Evolutionary conservation across 805 yeast species (phyloP).

Genomic region (Yarrowia sp.): DNA sequence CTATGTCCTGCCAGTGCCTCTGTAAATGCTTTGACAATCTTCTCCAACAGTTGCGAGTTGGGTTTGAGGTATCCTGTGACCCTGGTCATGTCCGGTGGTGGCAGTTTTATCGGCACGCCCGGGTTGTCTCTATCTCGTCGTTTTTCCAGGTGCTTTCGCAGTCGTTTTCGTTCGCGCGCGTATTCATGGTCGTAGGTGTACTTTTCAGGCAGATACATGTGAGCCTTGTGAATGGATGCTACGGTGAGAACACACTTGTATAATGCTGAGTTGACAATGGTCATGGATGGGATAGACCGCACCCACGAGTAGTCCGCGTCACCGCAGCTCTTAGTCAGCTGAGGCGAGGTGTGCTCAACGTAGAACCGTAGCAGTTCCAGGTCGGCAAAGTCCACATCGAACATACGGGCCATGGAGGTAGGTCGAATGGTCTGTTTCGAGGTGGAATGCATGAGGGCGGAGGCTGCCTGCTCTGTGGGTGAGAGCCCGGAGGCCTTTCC

Average conservation of each 20-base stretch:
- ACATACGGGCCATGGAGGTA: slow-evolving; percentile 20
- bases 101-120: not conserved
- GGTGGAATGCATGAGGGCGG: slow-evolving; percentile 14
- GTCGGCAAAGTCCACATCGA: slow-evolving; percentile 25
- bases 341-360: slow-evolving; percentile 19
- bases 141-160: slow-evolving; percentile 14
- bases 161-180: slow-evolving; percentile 5
- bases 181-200: slow-evolving; percentile 22
- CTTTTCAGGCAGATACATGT: slow-evolving; percentile 21
- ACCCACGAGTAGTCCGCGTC: slow-evolving; percentile 25
- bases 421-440: slow-evolving; percentile 9
- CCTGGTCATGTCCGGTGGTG: slow-evolving; percentile 21
- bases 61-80: slow-evolving; percentile 19
- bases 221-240: slow-evolving; percentile 22
- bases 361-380: slow-evolving; percentile 18
- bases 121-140: not conserved
- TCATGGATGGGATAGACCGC: slow-evolving; percentile 24
- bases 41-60: slow-evolving; percentile 11
- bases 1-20: slow-evolving; percentile 13
- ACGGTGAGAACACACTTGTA: slow-evolving; percentile 20
- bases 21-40: slow-evolving; percentile 14
- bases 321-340: slow-evolving; percentile 4
- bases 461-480: slow-evolving; percentile 11
- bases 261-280: slow-evolving; percentile 12
- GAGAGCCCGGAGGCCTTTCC: slow-evolving; percentile 1